Evolutionary conservation across 768 basidiomycete species (phyloP).

Genomic region (Leccinum sublutescens): DNA sequence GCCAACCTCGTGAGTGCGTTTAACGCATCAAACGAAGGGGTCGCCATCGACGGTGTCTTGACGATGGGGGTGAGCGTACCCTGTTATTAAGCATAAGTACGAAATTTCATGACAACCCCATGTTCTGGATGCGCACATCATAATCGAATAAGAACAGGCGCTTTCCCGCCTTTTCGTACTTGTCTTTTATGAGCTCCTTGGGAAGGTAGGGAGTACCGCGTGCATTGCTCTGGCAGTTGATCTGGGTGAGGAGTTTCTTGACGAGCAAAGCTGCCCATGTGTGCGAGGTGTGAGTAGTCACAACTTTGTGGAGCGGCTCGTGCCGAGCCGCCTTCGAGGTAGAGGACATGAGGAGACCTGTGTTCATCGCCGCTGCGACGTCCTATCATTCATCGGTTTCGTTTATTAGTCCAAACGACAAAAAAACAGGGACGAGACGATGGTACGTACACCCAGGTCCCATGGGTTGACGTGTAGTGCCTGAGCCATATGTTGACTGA

Average conservation of each 20-base stretch:
- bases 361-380: conserved; percentile 87
- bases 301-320: conserved; percentile 71
- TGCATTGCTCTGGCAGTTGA: conserved; percentile 75
- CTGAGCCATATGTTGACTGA: conserved; percentile 86
- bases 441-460: conserved; percentile 74
- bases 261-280: conserved; percentile 91
- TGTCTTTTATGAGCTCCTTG: conserved; percentile 49
- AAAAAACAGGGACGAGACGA: neutral
- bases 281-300: conserved; percentile 91
- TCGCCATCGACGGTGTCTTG: conserved; percentile 85
- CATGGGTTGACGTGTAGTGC: conserved; percentile 94
- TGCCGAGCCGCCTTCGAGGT: conserved; percentile 77
- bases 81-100: conserved; percentile 35
- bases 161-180: conserved; percentile 73
- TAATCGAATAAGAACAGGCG: conserved; percentile 94
- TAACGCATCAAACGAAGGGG: conserved; percentile 73
- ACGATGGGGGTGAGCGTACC: conserved; percentile 98
- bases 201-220: conserved; percentile 85
- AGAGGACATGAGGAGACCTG: conserved; percentile 78
- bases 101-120: neutral
- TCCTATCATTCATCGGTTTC: conserved; percentile 44
- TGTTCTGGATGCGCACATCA: conserved; percentile 56
- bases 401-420: neutral
- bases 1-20: conserved; percentile 70
- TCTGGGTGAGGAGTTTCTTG: conserved; percentile 82